Evolutionary conservation across 306 rosid genomes (phyloP).

Genomic region (Quercus suber): DNA sequence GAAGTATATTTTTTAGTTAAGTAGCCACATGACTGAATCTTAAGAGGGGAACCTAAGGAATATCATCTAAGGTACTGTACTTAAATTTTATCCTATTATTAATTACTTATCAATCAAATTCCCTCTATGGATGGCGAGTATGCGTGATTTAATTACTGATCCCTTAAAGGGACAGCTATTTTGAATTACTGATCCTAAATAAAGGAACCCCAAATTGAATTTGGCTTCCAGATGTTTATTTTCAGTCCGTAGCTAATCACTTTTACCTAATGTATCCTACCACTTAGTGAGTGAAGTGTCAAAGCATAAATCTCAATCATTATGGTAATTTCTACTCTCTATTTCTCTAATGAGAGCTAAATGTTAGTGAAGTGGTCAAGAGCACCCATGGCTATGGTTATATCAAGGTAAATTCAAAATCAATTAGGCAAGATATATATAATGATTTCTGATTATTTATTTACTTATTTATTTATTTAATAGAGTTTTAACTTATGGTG

Average conservation of each 20-base stretch:
- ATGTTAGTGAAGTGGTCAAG: background rate
- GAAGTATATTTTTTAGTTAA: no score
- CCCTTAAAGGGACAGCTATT: no score
- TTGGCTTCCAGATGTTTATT: background rate
- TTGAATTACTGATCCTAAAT: background rate
- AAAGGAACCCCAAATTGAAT: background rate
- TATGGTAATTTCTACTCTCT: slow-evolving; percentile 1
- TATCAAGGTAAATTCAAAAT: background rate
- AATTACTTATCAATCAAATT: no score
- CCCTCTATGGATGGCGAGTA: no score
- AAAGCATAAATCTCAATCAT: slow-evolving; percentile 15
- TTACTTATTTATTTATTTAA: no score
- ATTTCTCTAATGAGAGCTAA: background rate
- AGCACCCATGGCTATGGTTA: background rate
- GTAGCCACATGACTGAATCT: fast-evolving
- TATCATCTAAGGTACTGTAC: fast-evolving
- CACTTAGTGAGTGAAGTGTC: slow-evolving; percentile 25
- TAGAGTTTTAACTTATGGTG: no score
- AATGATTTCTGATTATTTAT: background rate
- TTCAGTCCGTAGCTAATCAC: background rate
- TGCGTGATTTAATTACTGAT: no score
- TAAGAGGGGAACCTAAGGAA: fast-evolving
- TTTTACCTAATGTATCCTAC: background rate
- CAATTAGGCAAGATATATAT: background rate
- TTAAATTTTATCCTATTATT: no score